phyloP scores from a whole-genome alignment of 345 rosid species.

The Citrus medica region DNA sequence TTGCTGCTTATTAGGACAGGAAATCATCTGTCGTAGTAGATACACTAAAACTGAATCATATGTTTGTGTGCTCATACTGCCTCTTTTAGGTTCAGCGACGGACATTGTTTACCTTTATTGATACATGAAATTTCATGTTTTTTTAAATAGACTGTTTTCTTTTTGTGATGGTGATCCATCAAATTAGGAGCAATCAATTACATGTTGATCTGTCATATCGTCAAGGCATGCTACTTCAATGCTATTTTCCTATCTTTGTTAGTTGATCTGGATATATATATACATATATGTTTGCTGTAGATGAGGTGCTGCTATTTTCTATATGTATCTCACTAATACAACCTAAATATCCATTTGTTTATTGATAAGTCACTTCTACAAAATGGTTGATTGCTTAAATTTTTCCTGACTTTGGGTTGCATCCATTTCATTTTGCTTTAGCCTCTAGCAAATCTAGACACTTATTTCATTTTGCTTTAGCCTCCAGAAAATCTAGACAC shows the following conservation, averaged over 20 bases:
- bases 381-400: background rate
- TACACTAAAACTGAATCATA: background rate
- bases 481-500: background rate
- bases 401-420: background rate
- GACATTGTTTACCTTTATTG: background rate
- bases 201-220: too few relatives aligned
- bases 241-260: too few relatives aligned
- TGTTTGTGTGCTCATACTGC: background rate
- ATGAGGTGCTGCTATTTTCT: background rate
- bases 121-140: too few relatives aligned
- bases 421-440: background rate
- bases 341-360: background rate
- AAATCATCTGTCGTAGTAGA: background rate
- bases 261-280: too few relatives aligned
- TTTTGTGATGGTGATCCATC: too few relatives aligned
- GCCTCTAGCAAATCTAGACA: background rate
- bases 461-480: background rate
- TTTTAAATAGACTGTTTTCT: too few relatives aligned
- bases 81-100: background rate
- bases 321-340: background rate
- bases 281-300: too few relatives aligned
- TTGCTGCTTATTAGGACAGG: background rate
- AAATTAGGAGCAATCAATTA: too few relatives aligned
- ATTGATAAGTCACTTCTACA: background rate
- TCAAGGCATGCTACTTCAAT: too few relatives aligned